Evolutionary conservation across 2,329 filamentous ascomycete species (phyloP).

Genomic region (Orbilia quercus): DNA sequence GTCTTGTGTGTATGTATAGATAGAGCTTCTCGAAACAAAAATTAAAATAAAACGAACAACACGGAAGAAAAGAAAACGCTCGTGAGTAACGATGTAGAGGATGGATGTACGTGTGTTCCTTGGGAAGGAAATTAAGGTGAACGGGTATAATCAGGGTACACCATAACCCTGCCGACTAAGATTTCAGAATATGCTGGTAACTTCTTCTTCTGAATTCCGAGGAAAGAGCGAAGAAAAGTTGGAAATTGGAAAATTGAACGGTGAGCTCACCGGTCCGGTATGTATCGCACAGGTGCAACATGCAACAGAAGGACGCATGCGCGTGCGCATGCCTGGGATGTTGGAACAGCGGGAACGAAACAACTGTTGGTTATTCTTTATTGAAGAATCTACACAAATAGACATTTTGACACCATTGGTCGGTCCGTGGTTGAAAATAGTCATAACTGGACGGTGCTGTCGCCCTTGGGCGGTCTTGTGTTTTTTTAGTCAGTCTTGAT

Average conservation of each 20-base stretch:
- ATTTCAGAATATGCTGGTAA: slow-evolving; percentile 6
- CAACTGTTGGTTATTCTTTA: neutral
- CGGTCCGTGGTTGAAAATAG: neutral
- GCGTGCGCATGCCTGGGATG: neutral
- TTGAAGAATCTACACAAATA: no score
- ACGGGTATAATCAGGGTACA: slow-evolving; percentile 9
- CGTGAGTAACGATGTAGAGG: neutral
- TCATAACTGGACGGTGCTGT: neutral
- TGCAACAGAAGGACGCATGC: neutral
- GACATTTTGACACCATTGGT: no score
- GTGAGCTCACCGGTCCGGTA: slow-evolving; percentile 15
- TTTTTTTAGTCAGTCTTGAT: slow-evolving; percentile 3
- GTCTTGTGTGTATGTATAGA: no score
- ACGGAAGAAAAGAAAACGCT: slow-evolving; percentile 7
- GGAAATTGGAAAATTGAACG: no score
- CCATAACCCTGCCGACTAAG: slow-evolving; percentile 17
- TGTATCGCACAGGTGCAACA: no score
- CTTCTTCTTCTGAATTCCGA: slow-evolving; percentile 42
- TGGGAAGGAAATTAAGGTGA: slow-evolving; percentile 25
- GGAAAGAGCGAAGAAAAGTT: neutral
- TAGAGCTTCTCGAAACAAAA: slow-evolving; percentile 34
- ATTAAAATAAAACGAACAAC: slow-evolving; percentile 4
- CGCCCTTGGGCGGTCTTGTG: slow-evolving; percentile 5
- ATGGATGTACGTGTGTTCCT: neutral
- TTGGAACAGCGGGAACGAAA: neutral